Conservation (phyloP, 2,329 filamentous ascomycete genomes). For the Arthrobotrys musiformis region DNA sequence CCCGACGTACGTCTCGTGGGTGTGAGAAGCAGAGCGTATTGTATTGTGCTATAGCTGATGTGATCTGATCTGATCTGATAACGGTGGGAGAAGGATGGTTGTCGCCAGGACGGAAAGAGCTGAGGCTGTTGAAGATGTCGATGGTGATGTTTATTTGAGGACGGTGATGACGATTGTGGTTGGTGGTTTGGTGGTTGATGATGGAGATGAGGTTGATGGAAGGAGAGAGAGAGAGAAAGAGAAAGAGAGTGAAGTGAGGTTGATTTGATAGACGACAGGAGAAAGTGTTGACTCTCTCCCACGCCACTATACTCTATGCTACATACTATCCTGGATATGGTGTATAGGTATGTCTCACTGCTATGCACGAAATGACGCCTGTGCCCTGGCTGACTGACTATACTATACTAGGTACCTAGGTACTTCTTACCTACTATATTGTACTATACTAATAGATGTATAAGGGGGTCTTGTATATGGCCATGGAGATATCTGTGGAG, state of each 20-base stretch:
- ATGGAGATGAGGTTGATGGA: slow-evolving; percentile 7
- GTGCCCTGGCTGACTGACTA: too few relatives aligned
- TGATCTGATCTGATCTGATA: neutral
- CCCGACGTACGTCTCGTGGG: neutral
- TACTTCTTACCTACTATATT: too few relatives aligned
- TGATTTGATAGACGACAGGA: slow-evolving; percentile 10
- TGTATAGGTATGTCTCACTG: slow-evolving; percentile 6
- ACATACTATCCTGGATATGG: too few relatives aligned
- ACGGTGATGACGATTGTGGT: slow-evolving; percentile 4
- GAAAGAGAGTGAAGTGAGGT: slow-evolving; percentile 5
- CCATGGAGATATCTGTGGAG: too few relatives aligned
- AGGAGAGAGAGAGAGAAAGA: neutral
- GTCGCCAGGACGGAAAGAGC: slow-evolving; percentile 36
- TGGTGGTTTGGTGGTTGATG: neutral
- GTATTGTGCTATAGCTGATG: slow-evolving; percentile 4
- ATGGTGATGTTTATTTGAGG: neutral
- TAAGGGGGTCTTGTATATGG: too few relatives aligned
- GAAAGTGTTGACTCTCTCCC: too few relatives aligned
- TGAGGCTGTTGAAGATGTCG: neutral
- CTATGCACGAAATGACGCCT: neutral
- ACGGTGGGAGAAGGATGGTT: neutral
- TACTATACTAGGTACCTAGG: too few relatives aligned
- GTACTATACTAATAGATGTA: too few relatives aligned
- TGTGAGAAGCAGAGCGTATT: neutral
- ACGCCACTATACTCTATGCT: too few relatives aligned